A percentile compares a stretch with the other conserved stretches of the same genome.
Conservation (phyloP, 495 filamentous ascomycete species). For the Xanthoparmelia taractica region DNA sequence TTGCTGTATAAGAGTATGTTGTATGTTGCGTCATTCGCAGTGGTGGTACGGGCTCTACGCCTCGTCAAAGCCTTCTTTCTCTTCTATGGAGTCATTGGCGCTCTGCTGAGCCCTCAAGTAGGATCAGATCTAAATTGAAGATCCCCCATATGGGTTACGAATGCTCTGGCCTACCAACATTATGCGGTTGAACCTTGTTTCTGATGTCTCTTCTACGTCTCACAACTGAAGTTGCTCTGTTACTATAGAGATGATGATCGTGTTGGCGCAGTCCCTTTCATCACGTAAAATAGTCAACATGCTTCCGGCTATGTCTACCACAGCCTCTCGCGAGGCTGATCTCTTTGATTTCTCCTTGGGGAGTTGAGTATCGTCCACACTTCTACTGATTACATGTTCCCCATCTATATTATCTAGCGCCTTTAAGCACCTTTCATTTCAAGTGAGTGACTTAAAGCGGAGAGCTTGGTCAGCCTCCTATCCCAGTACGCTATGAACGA, state of each 20-base stretch:
- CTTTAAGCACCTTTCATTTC: no score
- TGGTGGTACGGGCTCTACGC: not conserved
- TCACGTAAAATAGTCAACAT: not conserved
- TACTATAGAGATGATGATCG: not conserved
- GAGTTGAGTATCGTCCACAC: not conserved
- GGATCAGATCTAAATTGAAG: not conserved
- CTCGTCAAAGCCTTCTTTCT: not conserved
- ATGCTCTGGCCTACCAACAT: not conserved
- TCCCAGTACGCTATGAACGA: not conserved
- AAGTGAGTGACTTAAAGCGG: no score
- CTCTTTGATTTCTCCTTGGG: not conserved
- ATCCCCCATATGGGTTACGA: not conserved
- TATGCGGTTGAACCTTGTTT: not conserved
- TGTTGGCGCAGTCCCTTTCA: not conserved
- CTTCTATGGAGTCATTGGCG: not conserved
- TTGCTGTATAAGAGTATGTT: not conserved
- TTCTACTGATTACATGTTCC: no score
- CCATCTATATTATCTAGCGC: not conserved
- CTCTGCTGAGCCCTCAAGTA: no score
- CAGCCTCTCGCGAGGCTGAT: not conserved
- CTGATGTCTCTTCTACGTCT: not conserved
- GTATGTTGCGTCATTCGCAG: not conserved
- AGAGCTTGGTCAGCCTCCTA: no score
- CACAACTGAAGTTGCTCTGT: not conserved
- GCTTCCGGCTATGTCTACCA: not conserved